Conservation (phyloP, 176 grass and related monocot genomes). For the Melocanna baccifera region DNA sequence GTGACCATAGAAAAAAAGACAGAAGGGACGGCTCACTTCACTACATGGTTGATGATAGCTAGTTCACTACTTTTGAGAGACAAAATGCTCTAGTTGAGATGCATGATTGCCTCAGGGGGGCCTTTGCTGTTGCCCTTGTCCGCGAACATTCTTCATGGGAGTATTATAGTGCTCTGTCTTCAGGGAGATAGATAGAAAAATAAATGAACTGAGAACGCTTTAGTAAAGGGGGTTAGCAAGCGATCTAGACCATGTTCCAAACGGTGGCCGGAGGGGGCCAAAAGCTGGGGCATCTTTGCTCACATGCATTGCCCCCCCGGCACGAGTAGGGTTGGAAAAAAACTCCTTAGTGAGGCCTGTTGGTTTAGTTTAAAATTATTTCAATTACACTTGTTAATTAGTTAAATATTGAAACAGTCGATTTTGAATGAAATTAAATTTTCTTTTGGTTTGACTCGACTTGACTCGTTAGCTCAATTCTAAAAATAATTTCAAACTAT, state of each 20-base stretch:
- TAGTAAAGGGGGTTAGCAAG: conserved; percentile 5
- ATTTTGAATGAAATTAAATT: too few species aligned
- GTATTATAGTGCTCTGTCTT: conserved; percentile 26
- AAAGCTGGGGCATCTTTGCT: conserved; percentile 33
- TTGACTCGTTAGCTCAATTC: too few species aligned
- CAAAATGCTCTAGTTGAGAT: conserved; percentile 18
- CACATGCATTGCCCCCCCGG: conserved; percentile 41
- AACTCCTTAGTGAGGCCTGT: too few species aligned
- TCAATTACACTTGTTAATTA: too few species aligned
- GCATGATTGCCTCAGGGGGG: conserved; percentile 27
- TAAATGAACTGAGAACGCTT: neutral
- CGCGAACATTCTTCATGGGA: conserved; percentile 34
- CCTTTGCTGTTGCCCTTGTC: conserved; percentile 19
- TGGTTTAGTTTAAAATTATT: too few species aligned
- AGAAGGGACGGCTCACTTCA: neutral
- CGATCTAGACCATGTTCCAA: conserved; percentile 33
- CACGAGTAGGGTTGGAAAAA: too few species aligned
- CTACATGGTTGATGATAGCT: conserved; percentile 2
- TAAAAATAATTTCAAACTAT: too few species aligned
- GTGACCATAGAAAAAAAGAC: too few species aligned
- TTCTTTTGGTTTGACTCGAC: too few species aligned
- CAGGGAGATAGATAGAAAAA: neutral
- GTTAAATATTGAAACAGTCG: too few species aligned
- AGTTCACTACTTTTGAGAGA: conserved; percentile 31
- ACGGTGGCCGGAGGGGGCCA: neutral